These are phyloP conservation scores for Aciculosporium take DNA, from an alignment of 2,329 filamentous ascomycete species.

Conservation along the genomic window DNA sequence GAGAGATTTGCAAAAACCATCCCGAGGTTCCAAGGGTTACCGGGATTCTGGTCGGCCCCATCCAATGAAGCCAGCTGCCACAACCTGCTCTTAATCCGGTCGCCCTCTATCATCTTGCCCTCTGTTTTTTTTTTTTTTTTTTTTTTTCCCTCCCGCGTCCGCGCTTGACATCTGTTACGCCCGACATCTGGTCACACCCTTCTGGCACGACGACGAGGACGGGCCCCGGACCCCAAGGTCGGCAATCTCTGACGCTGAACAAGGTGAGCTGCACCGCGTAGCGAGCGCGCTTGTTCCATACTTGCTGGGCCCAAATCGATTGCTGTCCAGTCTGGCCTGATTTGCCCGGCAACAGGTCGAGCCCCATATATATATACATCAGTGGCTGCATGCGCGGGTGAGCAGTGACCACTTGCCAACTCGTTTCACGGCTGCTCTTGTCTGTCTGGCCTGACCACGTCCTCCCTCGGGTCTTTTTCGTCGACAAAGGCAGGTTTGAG, in stretches of 20 bases:
- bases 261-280: not conserved
- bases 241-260: too few relatives aligned
- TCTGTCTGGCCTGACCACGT: not conserved
- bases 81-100: not conserved
- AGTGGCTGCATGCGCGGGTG: not conserved
- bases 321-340: not conserved
- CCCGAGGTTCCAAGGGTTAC: not conserved
- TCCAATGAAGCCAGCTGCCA: constrained; percentile 1
- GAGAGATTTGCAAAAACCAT: constrained; percentile 3
- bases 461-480: not conserved
- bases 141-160: not conserved
- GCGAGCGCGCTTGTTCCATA: not conserved
- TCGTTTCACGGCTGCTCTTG: not conserved
- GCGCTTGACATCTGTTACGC: not conserved
- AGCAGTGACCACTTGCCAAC: constrained; percentile 1
- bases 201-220: too few relatives aligned
- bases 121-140: not conserved
- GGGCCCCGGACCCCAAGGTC: too few relatives aligned
- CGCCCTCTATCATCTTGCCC: too few relatives aligned
- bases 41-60: not conserved
- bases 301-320: not conserved
- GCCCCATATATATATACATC: not conserved
- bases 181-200: not conserved
- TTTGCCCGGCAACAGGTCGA: not conserved
- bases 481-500: too few relatives aligned